Conservation (phyloP, 2,329 filamentous ascomycete genomes). For the Apiospora pterosperma region DNA sequence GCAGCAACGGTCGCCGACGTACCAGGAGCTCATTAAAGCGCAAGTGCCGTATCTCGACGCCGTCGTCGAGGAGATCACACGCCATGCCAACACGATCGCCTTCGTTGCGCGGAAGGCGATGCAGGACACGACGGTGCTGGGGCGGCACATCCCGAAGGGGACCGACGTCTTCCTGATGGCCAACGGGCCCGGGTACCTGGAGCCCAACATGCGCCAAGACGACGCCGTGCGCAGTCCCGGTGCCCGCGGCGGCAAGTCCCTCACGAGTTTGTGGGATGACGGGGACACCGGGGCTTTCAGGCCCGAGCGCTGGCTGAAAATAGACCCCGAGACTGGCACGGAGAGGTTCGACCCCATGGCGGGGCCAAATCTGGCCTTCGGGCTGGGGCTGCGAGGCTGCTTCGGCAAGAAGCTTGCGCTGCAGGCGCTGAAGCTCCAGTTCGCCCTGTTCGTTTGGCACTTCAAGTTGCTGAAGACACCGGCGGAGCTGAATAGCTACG, state of each 20-base stretch:
- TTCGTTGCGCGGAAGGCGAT: constrained; percentile 7
- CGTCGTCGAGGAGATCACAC: constrained; percentile 13
- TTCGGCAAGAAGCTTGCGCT: constrained; percentile 20
- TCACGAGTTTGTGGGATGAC: neutral
- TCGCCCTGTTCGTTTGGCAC: constrained; percentile 15
- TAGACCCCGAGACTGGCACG: neutral
- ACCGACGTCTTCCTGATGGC: constrained; percentile 27
- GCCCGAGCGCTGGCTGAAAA: neutral
- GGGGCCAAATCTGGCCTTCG: constrained; percentile 20
- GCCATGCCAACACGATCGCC: constrained; percentile 7
- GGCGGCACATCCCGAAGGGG: constrained; percentile 31
- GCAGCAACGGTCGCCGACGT: constrained; percentile 8
- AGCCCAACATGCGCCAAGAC: constrained; percentile 17
- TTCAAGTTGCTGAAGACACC: constrained; percentile 12
- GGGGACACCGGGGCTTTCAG: neutral
- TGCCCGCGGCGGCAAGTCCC: neutral
- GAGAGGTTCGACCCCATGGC: constrained; percentile 16
- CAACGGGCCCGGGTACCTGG: constrained; percentile 15
- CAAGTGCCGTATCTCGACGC: constrained; percentile 17
- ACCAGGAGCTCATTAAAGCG: constrained; percentile 11
- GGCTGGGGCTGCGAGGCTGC: constrained; percentile 19
- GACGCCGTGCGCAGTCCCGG: constrained; percentile 9
- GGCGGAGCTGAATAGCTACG: constrained; percentile 5
- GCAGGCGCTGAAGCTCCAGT: constrained; percentile 12
- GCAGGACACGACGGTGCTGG: constrained; percentile 28